phyloP scores from a whole-genome alignment of 2,329 filamentous ascomycete species.

The Apiospora marii region DNA sequence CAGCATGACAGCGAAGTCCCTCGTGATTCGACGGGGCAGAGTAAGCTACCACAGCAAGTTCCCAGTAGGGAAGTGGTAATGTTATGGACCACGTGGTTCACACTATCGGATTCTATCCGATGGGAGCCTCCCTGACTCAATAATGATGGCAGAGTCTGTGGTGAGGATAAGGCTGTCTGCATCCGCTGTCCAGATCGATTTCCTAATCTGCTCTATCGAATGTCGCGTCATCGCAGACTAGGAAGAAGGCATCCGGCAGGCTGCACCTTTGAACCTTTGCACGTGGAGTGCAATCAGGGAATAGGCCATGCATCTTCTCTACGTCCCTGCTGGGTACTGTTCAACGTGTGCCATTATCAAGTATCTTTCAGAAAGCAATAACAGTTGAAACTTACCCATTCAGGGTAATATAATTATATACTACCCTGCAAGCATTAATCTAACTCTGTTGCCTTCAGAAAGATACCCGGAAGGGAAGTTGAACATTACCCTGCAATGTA shows the following conservation, averaged over 20 bases:
- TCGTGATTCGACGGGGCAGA: neutral
- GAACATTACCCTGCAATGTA: too few relatives aligned
- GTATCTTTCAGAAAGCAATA: too few relatives aligned
- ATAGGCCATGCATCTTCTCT: neutral
- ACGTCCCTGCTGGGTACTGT: neutral
- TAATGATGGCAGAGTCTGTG: neutral
- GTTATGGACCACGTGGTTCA: neutral
- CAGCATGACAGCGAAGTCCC: neutral
- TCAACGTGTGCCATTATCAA: too few relatives aligned
- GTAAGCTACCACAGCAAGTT: neutral
- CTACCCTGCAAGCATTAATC: too few relatives aligned
- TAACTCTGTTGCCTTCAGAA: too few relatives aligned
- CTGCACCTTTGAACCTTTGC: neutral
- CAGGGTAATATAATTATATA: neutral
- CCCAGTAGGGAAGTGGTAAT: neutral
- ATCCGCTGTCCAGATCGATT: neutral
- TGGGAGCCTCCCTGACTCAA: neutral
- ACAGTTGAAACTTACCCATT: too few relatives aligned
- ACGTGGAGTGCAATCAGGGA: neutral
- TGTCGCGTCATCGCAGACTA: neutral
- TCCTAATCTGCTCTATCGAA: neutral
- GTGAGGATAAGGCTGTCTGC: neutral
- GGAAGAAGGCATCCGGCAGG: neutral
- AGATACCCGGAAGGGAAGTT: too few relatives aligned
- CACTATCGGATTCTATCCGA: neutral